Evolutionary conservation across 495 filamentous ascomycete species (phyloP).

Genomic region (Daldinia caldariorum): DNA sequence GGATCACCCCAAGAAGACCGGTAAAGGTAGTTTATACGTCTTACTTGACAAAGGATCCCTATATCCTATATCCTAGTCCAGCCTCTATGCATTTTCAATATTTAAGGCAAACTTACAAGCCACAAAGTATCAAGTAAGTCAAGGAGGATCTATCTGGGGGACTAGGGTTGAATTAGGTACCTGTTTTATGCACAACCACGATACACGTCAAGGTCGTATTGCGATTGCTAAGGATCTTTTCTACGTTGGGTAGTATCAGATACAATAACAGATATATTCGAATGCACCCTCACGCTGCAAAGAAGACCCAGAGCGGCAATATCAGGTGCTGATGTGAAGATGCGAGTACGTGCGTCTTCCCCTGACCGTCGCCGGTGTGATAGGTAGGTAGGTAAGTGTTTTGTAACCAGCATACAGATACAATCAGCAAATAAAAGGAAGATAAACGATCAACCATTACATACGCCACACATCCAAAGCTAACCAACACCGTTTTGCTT

Average conservation of each 20-base stretch:
- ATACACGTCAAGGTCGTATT: conserved; percentile 7
- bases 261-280: conserved; percentile 1
- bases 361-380: conserved; percentile 17
- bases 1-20: conserved; percentile 14
- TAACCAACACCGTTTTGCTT: conserved; percentile 34
- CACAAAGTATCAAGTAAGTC: not conserved
- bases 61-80: conserved; percentile 16
- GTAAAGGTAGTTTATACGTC: conserved; percentile 13
- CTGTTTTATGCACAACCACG: not conserved
- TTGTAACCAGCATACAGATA: conserved; percentile 23
- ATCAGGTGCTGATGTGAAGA: conserved; percentile 39
- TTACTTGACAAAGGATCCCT: conserved; percentile 6
- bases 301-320: conserved; percentile 17
- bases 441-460: conserved; percentile 19
- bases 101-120: conserved; percentile 17
- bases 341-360: conserved; percentile 44
- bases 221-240: conserved; percentile 1
- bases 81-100: conserved; percentile 8
- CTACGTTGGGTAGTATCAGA: conserved; percentile 4
- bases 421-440: conserved; percentile 18
- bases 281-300: conserved; percentile 18
- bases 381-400: not conserved
- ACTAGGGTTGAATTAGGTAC: not conserved
- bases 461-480: conserved; percentile 25
- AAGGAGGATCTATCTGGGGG: conserved; percentile 4